Evolutionary conservation across 1,139 yeast genomes (phyloP), one percentile per base, ranked within the genome.

Genomic region (Taphrina confusa): DNA sequence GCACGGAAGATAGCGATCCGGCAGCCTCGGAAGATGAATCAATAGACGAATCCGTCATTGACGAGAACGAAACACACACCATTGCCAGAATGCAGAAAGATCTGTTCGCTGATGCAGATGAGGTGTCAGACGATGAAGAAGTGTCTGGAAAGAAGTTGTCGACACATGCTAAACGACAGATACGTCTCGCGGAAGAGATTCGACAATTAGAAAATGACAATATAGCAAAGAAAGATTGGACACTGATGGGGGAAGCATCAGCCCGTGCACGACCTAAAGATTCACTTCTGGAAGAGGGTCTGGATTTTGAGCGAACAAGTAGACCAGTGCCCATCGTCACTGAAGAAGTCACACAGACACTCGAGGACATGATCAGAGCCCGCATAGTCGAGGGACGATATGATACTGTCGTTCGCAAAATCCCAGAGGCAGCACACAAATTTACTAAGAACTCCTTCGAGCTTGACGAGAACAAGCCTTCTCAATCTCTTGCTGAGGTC

Each of bases 291-390:
- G 82, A 81, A 28, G 88, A 83, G 65, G 85, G 82, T 36, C 70
- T 86, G 52, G 88, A 85, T 65, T 84, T 85, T 68, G 94, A 86
- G 64, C 79, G 90, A 66, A 82, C 83, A 4, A 80, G 88, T 4
- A 86, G 85, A 67, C 91, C 94, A 0, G 97, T 90, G 1, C 98
- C 98, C 0, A 90, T 90, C 6, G 88, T 91, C 62, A 92, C 98
- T 0, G 84, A 84, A 68, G 96, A 90, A 66, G 80, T 85, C 5
- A 89, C 97, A 0, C 95, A 87, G 67, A 76, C 87, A 1, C 74
- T 92, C 30, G 98, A 92, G 71, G 97, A 91, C 61, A 76, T 92
- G 74, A 91, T 92, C 67, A 81, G 89, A 70, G 80, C 87, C 67
- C 82, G 97, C 71, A 85, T 92, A 66, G 79, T 80, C 67, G 82